phyloP scores from a whole-genome alignment of 1,139 yeast genomes.

The Taphrina pruni region DNA sequence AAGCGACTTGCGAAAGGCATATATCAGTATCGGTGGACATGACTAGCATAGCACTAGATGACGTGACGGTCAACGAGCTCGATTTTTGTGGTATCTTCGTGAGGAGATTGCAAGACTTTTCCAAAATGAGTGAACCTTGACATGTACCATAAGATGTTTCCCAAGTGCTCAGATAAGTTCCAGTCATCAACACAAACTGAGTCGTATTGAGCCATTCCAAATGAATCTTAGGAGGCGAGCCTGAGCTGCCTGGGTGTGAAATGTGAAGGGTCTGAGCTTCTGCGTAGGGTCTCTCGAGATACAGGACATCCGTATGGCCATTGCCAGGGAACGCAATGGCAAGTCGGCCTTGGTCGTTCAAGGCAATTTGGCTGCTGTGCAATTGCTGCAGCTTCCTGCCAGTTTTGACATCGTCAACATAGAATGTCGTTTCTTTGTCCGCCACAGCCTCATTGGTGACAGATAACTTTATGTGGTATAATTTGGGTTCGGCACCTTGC shows the following conservation, averaged over 20 bases:
- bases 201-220: constrained; percentile 18
- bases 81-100: constrained; percentile 10
- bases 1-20: constrained; percentile 14
- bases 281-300: neutral
- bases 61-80: neutral
- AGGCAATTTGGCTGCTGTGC: constrained; percentile 1
- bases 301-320: neutral
- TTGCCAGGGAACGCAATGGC: neutral
- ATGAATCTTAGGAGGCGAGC: neutral
- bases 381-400: neutral
- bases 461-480: neutral
- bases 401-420: neutral
- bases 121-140: neutral
- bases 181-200: constrained; percentile 1
- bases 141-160: constrained; percentile 9
- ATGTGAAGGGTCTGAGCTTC: neutral
- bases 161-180: constrained; percentile 11
- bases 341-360: constrained; percentile 6
- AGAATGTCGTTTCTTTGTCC: constrained; percentile 2
- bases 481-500: neutral
- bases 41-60: constrained; percentile 1
- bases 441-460: neutral
- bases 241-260: neutral
- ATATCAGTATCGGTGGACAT: constrained; percentile 6
- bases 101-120: neutral